Evolutionary conservation across 2,329 filamentous ascomycete species (phyloP).

Genomic region (Botrytis paeoniae): DNA sequence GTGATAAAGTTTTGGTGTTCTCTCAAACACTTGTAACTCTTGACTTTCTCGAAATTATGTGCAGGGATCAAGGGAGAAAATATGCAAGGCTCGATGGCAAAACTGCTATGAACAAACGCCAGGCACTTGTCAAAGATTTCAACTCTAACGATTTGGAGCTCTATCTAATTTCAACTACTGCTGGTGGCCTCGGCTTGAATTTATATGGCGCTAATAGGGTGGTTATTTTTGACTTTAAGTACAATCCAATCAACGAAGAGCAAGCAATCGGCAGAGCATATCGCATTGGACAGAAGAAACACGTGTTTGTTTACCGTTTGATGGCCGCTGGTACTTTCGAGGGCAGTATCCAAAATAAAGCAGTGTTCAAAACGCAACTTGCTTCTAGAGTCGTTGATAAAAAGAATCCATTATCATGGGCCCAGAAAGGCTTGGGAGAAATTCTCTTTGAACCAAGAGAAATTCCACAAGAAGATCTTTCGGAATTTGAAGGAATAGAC

Average conservation of each 20-base stretch:
- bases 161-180: slow-evolving; percentile 78
- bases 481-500: slow-evolving; percentile 56
- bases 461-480: slow-evolving; percentile 51
- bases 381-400: slow-evolving; percentile 79
- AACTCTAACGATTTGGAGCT: slow-evolving; percentile 57
- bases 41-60: slow-evolving; percentile 61
- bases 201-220: slow-evolving; percentile 81
- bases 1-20: slow-evolving; percentile 80
- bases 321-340: slow-evolving; percentile 78
- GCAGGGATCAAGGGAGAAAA: slow-evolving; percentile 49
- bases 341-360: slow-evolving; percentile 66
- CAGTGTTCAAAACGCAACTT: slow-evolving; percentile 80
- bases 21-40: slow-evolving; percentile 69
- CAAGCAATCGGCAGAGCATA: slow-evolving; percentile 86
- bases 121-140: slow-evolving; percentile 64
- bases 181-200: slow-evolving; percentile 81
- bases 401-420: slow-evolving; percentile 69
- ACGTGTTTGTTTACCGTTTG: slow-evolving; percentile 82
- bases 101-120: slow-evolving; percentile 55
- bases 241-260: slow-evolving; percentile 77
- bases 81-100: slow-evolving; percentile 65
- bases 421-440: slow-evolving; percentile 51
- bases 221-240: slow-evolving; percentile 79
- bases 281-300: slow-evolving; percentile 76
- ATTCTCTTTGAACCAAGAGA: slow-evolving; percentile 59